These are phyloP conservation scores for Chlorella sp. DNA, from an alignment of 139 green algal genomes.

Conservation along the genomic window DNA sequence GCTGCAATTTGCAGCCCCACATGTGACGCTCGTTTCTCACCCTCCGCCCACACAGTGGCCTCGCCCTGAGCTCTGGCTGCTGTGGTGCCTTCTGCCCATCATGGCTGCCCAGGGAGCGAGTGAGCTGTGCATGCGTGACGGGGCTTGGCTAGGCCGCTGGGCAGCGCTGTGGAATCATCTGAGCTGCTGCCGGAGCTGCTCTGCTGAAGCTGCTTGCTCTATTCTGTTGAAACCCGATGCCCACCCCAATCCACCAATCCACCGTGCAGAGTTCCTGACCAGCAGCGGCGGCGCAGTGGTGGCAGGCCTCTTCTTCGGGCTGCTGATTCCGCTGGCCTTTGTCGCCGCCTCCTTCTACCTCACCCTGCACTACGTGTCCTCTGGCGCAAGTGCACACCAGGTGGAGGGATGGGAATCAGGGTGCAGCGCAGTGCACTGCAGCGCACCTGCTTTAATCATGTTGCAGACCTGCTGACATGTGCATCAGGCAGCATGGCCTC, in stretches of 20 bases:
- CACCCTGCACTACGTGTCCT: not conserved
- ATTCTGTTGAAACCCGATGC: too few species aligned
- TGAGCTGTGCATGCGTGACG: not conserved
- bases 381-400: not conserved
- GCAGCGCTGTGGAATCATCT: too few species aligned
- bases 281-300: not conserved
- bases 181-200: too few species aligned
- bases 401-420: too few species aligned
- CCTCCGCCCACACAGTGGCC: not conserved
- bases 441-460: not conserved
- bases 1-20: too few species aligned
- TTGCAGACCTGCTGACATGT: not conserved
- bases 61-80: conserved; percentile 18
- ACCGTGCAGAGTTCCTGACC: not conserved
- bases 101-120: conserved; percentile 13
- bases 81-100: conserved; percentile 32
- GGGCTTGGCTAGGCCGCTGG: too few species aligned
- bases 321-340: conserved; percentile 8
- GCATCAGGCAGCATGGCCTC: not conserved
- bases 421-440: not conserved
- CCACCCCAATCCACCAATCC: not conserved
- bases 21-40: too few species aligned
- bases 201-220: not conserved
- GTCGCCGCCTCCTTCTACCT: conserved; percentile 10
- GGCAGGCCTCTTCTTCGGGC: not conserved